Evolutionary conservation across 257 asterid genomes (phyloP).

Genomic region (Solanum pimpinellifolium): DNA sequence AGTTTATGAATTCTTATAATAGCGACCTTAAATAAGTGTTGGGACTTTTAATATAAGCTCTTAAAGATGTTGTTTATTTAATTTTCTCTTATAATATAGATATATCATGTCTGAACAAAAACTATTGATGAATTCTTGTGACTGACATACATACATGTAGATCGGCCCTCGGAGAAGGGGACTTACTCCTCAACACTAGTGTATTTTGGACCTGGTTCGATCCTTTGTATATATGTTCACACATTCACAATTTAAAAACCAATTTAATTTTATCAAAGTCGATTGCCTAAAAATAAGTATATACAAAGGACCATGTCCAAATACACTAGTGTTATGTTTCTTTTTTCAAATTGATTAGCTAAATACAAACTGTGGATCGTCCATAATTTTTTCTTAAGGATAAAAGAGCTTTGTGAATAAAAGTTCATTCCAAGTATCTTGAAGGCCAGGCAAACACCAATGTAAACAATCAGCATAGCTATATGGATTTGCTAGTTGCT

Average conservation of each 20-base stretch:
- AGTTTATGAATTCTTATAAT: not conserved
- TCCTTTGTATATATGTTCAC: not conserved
- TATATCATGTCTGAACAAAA: too few relatives aligned
- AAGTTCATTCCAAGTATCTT: not conserved
- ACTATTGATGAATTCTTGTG: too few relatives aligned
- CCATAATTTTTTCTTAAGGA: not conserved
- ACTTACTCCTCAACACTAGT: not conserved
- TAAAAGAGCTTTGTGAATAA: not conserved
- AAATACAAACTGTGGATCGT: not conserved
- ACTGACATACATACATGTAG: too few relatives aligned
- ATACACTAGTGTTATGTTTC: not conserved
- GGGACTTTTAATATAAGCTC: not conserved
- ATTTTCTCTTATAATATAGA: too few relatives aligned
- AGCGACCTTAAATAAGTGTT: not conserved
- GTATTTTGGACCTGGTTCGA: not conserved
- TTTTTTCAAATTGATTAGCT: not conserved
- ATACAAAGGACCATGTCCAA: not conserved
- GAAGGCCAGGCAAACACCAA: constrained; percentile 59
- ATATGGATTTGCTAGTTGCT: constrained; percentile 34
- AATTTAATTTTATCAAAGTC: not conserved
- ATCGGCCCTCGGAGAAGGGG: not conserved
- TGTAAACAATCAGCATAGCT: constrained; percentile 76
- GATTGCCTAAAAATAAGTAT: not conserved
- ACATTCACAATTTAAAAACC: not conserved
- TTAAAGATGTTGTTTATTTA: not conserved